Percentiles rank a stretch among this genome's conserved stretches.
Evolutionary conservation across 345 rosid genomes (phyloP).

Genomic region (Geranium brycei): DNA sequence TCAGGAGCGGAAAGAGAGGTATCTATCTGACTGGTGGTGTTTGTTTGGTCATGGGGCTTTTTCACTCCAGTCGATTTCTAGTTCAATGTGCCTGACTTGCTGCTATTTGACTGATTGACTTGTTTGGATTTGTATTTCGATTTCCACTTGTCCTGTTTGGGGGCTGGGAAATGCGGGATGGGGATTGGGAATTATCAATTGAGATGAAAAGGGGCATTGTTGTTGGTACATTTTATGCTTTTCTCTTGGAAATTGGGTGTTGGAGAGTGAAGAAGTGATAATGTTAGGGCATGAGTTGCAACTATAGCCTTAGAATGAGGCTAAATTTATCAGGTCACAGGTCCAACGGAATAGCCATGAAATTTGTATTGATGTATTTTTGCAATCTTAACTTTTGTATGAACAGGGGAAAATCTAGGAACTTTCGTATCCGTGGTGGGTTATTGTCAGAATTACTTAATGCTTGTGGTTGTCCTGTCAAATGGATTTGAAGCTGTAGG

Average conservation of each 20-base stretch:
- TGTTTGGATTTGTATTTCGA: background rate
- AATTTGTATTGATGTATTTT: too few relatives aligned
- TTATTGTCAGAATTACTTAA: conserved; percentile 1
- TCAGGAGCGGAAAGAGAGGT: conserved; percentile 90
- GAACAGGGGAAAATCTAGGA: background rate
- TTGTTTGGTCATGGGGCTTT: background rate
- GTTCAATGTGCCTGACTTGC: background rate
- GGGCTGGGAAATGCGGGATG: background rate
- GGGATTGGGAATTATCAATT: background rate
- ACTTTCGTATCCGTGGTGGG: conserved; percentile 5
- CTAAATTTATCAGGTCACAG: background rate
- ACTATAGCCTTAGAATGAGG: background rate
- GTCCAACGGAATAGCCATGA: background rate
- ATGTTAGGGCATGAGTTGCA: background rate
- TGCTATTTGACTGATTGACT: background rate
- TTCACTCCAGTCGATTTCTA: background rate
- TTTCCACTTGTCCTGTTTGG: background rate
- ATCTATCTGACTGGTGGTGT: background rate
- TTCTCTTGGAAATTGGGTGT: background rate
- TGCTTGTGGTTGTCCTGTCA: conserved; percentile 2
- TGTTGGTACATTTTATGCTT: too few relatives aligned
- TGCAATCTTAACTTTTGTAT: background rate
- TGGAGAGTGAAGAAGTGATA: background rate
- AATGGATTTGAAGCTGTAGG: conserved; percentile 2
- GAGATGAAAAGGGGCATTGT: background rate